These are phyloP conservation scores for Erythrophleum ivorense DNA, from an alignment of 331 rosid species.

Conservation along the genomic window DNA sequence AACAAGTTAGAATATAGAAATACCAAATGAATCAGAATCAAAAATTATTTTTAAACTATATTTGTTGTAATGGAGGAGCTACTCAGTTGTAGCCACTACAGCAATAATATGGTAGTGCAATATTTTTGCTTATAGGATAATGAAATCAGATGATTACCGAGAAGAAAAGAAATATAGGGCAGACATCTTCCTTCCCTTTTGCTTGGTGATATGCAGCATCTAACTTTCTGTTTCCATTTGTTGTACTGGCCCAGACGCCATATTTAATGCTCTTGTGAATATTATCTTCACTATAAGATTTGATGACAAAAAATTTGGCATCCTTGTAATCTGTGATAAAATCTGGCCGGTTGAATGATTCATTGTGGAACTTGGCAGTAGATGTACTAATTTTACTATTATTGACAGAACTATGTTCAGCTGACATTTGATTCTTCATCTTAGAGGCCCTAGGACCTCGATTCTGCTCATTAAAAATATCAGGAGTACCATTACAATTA, in stretches of 20 bases:
- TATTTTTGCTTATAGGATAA: constrained; percentile 17
- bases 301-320: constrained; percentile 76
- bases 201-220: constrained; percentile 79
- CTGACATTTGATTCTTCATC: constrained; percentile 60
- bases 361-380: constrained; percentile 57
- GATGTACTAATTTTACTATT: constrained; percentile 46
- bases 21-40: too few relatives aligned
- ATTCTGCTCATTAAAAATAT: constrained; percentile 77
- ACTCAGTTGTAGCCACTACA: neutral
- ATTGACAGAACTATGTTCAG: constrained; percentile 59
- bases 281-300: constrained; percentile 88
- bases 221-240: constrained; percentile 82
- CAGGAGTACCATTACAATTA: constrained; percentile 73
- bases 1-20: too few relatives aligned
- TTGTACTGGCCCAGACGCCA: constrained; percentile 90
- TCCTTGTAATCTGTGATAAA: constrained; percentile 70
- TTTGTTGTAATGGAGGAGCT: neutral
- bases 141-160: constrained; percentile 57
- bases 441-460: constrained; percentile 88
- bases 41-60: too few relatives aligned
- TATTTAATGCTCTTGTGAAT: constrained; percentile 90
- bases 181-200: constrained; percentile 66
- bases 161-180: constrained; percentile 72
- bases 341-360: constrained; percentile 60
- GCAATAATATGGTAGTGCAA: neutral